Percentiles rank a stretch among this genome's conserved stretches.
Conservation (phyloP, 208 protist species). For the Naegleria gruberi region DNA sequence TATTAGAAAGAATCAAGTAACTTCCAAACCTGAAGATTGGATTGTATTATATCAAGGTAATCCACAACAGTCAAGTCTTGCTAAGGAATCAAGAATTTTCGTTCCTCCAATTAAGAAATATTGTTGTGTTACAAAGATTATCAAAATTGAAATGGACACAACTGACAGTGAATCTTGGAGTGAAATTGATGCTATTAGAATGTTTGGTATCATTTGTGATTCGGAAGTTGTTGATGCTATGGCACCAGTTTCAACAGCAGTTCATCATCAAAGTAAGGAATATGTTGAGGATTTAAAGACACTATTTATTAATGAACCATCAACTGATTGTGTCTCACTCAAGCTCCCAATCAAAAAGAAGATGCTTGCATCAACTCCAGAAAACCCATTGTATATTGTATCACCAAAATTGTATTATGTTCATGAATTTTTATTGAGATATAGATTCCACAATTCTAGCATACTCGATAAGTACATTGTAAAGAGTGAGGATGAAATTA, state of each 20-base stretch:
- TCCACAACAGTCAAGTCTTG: neutral
- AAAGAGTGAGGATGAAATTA: neutral
- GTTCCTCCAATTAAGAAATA: neutral
- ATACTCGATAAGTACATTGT: neutral
- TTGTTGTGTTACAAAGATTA: neutral
- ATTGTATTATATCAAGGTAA: neutral
- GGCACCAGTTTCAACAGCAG: neutral
- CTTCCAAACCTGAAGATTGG: neutral
- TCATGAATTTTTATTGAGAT: neutral
- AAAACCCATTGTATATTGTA: neutral
- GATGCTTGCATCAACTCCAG: neutral
- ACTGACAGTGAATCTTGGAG: neutral
- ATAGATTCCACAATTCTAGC: neutral
- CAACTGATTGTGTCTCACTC: neutral
- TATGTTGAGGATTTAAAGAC: neutral
- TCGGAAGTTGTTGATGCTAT: neutral
- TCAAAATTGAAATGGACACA: neutral
- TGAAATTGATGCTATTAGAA: slow-evolving; percentile 12
- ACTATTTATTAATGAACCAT: neutral
- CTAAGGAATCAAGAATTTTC: neutral
- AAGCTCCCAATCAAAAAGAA: neutral
- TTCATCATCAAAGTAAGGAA: neutral
- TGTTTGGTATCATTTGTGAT: neutral
- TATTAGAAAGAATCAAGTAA: neutral
- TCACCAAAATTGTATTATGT: neutral